These are phyloP conservation scores for Penicillium vulpinum DNA, from an alignment of 2,329 filamentous ascomycete genomes.

Conservation along the genomic window DNA sequence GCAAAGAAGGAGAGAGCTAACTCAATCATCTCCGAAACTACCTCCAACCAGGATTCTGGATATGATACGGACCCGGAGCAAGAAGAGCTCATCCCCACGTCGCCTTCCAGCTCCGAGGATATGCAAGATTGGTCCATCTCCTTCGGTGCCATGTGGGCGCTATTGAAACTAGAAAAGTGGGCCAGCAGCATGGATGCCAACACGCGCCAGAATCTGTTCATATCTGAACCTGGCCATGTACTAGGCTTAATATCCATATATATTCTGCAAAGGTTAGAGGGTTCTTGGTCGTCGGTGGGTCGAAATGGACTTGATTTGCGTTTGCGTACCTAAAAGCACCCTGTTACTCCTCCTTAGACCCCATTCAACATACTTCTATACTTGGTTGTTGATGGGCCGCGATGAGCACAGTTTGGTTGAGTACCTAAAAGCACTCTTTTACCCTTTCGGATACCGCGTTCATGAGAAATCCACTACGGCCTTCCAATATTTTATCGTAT, in stretches of 20 bases:
- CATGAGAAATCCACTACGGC: too few species aligned
- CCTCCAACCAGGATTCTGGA: neutral
- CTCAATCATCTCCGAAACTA: neutral
- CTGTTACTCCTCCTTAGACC: neutral
- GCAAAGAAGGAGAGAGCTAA: neutral
- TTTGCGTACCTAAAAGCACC: neutral
- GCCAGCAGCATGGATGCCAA: neutral
- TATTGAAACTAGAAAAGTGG: neutral
- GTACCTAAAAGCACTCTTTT: too few species aligned
- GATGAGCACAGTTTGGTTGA: too few species aligned
- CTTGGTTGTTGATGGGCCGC: too few species aligned
- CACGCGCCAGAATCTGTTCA: neutral
- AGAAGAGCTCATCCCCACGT: neutral
- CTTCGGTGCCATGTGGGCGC: neutral
- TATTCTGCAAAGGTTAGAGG: neutral
- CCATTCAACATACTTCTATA: neutral
- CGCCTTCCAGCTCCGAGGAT: neutral
- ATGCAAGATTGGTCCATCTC: neutral
- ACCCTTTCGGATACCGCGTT: too few species aligned
- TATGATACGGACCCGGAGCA: neutral
- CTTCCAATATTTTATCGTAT: too few species aligned
- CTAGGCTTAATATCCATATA: neutral
- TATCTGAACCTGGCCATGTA: neutral
- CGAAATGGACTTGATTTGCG: neutral
- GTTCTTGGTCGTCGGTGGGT: neutral